phyloP scores from a whole-genome alignment of 108 stramenopile species.

The Nannochloropsis salina region DNA sequence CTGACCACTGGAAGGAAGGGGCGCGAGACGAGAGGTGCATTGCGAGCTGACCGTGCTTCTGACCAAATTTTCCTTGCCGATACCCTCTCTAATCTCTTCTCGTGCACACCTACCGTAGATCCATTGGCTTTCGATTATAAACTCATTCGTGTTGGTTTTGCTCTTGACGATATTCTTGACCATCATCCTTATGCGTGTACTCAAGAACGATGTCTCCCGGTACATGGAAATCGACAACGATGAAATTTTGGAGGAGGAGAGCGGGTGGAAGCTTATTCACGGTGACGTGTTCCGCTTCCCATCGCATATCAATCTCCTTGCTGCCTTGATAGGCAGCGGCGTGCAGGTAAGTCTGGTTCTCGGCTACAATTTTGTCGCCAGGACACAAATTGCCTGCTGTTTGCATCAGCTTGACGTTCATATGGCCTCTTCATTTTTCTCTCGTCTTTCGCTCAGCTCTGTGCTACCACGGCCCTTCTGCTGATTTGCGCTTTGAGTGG shows the following conservation, averaged over 20 bases:
- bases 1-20: too few relatives aligned
- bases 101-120: constrained; percentile 25
- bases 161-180: constrained; percentile 90
- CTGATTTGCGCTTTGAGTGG: constrained; percentile 74
- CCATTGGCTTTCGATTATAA: constrained; percentile 92
- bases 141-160: constrained; percentile 89
- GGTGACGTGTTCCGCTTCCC: constrained; percentile 96
- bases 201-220: constrained; percentile 92
- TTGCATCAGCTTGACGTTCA: too few relatives aligned
- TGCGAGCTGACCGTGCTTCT: too few relatives aligned
- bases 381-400: too few relatives aligned
- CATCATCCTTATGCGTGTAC: constrained; percentile 85
- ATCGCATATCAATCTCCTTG: constrained; percentile 63
- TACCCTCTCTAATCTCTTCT: constrained; percentile 49
- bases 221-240: constrained; percentile 88
- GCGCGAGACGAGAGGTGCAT: too few relatives aligned
- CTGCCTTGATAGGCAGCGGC: constrained; percentile 82
- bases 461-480: constrained; percentile 68
- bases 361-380: too few relatives aligned
- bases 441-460: constrained; percentile 55
- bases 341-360: constrained; percentile 25
- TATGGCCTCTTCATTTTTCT: too few relatives aligned
- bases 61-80: not conserved
- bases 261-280: constrained; percentile 97
- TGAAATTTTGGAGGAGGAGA: constrained; percentile 85